Evolutionary conservation across 345 rosid genomes (phyloP), one percentile per base, ranked within the genome.

Genomic region (Geranium rotundifolium): DNA sequence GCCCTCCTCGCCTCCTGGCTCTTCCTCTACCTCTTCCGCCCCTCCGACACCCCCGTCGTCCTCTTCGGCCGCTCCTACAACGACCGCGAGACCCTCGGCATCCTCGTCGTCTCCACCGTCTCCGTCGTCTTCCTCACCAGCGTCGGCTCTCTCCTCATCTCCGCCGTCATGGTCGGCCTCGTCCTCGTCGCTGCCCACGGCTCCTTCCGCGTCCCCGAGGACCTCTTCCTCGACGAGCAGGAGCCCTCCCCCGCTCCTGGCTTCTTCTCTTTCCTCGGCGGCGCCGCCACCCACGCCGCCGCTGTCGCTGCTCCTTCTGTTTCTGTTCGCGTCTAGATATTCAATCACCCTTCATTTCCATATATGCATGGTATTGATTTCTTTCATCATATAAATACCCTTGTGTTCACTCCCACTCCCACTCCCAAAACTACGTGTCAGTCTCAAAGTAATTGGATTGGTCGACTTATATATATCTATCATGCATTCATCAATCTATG

Each of bases 201-300:
- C 13, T 74, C 85, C 16, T 77, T 81, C n/a, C 69, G 82, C 69
- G 72, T 8, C 15, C 85, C 85, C 10, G 85, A 81, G 65, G 85
- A 81, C 67, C 85, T 81, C 19, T 81, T 81, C 76, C 58, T 81
- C 69, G 85, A 77, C 57, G 85, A 81, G 60, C 82, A 76, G 64
- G 85, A 81, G 60, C 69, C 74, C 3, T 9, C 52, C 23, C 76
- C 71, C 7, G 65, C 78, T 59, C 68, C 80, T 41, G 82, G 85
- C 30, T 81, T 81, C 71, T 60, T 81, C 58, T 75, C 85, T 16
- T 81, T 81, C 80, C 78, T 81, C 17, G 82, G 84, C n/a, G 67
- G 73, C n/a, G 75, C 81, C 6, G 78, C 82, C 27, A 63, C 84
- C 23, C 77, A 75, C 54, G 82, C 71, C 19, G 77, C 81, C 1